Base-by-base conservation (phyloP, 2,329 filamentous ascomycete species). In the Blastomyces percursus region DNA sequence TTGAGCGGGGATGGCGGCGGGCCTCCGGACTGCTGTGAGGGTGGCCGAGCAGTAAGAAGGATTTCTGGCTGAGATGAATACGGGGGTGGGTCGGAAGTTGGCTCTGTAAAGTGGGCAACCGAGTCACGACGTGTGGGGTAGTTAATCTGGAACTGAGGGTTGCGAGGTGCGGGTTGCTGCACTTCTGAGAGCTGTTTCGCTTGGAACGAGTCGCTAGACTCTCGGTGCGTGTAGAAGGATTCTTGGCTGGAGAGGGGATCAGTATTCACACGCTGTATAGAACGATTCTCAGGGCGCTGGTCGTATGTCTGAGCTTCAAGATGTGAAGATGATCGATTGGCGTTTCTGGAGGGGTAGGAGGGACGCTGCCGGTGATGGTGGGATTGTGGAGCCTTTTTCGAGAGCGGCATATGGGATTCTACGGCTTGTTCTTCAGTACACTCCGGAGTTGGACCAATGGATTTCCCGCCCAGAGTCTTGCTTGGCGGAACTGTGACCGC, bases 21-120 rank as follows among this genome's bases (percentile, higher is more conserved):
- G 12, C 70, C 72, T 11, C 73, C 66, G 14, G 73, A 75, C 61
- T 74, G 70, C 63, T 73, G 71, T 12, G 73, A 75, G 5, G 72
- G 66, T 52, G 74, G 73, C 58, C 73, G 67, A 35, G 70, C 69
- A 42, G 66, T 67, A 51, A 66, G 63, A 59, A 71, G 65, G 30
- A 64, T 65, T 60, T 70, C 71, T 60, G 64, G 48, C 52, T 68
- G 66, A 44, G 64, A 60, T 51, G 65, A 67, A 61, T 64, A 63
- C 38, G 63, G 64, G 57, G 62, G 63, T 51, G 61, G 60, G 42
- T 59, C 44, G 48, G 65, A 65, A 35, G 56, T 42, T 65, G 66
- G 69, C 50, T 50, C 68, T 62, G 21, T 63, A 64, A 48, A 67
- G 61, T 7, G 64, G 64, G 38, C 63, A 60, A 48, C 64, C 42